phyloP scores from a whole-genome alignment of 768 basidiomycete genomes.

The Agrocybe praecox region DNA sequence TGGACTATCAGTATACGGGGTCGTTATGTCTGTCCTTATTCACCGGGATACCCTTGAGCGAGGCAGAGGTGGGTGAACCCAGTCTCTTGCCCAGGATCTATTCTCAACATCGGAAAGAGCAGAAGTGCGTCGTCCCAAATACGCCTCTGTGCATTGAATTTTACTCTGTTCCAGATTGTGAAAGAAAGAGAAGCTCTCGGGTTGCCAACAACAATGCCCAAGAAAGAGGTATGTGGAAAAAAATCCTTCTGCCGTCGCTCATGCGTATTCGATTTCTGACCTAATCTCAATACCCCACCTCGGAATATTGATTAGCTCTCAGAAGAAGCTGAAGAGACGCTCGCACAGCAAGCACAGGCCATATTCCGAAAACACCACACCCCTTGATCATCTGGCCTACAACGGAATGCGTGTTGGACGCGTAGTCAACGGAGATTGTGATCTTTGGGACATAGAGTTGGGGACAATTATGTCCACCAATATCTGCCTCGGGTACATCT shows the following conservation, averaged over 20 bases:
- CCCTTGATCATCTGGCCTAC: conserved; percentile 5
- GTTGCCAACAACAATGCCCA: conserved; percentile 21
- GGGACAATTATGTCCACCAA: background rate
- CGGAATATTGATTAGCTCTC: conserved; percentile 27
- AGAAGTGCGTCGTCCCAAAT: conserved; percentile 30
- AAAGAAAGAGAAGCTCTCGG: conserved; percentile 31
- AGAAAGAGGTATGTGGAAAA: conserved; percentile 30
- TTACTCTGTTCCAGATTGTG: conserved; percentile 28
- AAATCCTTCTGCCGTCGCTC: background rate
- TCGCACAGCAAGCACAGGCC: conserved; percentile 44
- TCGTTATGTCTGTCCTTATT: conserved; percentile 52
- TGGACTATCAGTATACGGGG: conserved; percentile 52
- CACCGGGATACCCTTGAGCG: conserved; percentile 56
- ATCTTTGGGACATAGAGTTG: background rate
- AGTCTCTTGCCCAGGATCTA: background rate
- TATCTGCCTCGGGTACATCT: background rate
- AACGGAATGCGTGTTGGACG: conserved; percentile 3
- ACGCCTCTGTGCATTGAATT: background rate
- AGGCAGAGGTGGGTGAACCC: conserved; percentile 52
- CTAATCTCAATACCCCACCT: background rate
- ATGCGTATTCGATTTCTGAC: conserved; percentile 5
- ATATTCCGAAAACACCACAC: conserved; percentile 21
- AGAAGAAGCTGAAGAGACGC: conserved; percentile 38
- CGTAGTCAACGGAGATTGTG: background rate
- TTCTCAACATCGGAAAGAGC: conserved; percentile 16